A percentile compares a stretch with the other conserved stretches of the same genome.
phyloP scores from a whole-genome alignment of 192 early-diverging fungal species.

The Obelidium mucronatum region DNA sequence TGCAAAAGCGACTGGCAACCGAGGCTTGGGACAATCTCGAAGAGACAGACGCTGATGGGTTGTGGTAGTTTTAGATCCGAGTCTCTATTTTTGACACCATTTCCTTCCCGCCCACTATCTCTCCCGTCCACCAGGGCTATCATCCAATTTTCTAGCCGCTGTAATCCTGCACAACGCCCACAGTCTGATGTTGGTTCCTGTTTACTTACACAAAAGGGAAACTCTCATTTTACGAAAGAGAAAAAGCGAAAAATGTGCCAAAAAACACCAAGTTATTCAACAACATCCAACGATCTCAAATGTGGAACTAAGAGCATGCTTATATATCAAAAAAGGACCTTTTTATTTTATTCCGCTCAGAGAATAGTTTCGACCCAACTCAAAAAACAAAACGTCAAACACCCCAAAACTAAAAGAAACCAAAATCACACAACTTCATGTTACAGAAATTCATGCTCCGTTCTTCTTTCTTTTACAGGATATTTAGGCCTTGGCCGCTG shows the following conservation, averaged over 20 bases:
- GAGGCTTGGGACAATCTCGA: slow-evolving; percentile 11
- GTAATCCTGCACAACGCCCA: no score
- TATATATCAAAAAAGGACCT: slow-evolving; percentile 3
- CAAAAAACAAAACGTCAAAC: neutral
- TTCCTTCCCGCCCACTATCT: no score
- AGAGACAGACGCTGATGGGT: slow-evolving; percentile 10
- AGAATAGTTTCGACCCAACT: neutral
- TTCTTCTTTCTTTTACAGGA: neutral
- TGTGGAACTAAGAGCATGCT: neutral
- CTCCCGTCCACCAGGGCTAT: no score
- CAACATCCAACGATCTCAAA: neutral
- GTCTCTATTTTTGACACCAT: no score
- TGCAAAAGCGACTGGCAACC: slow-evolving; percentile 2
- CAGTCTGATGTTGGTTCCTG: no score
- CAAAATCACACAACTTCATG: neutral
- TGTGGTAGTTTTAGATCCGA: neutral
- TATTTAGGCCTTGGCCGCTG: slow-evolving; percentile 23
- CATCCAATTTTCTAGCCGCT: no score
- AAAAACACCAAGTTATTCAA: neutral
- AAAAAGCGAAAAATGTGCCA: slow-evolving; percentile 25
- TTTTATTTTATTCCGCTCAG: neutral
- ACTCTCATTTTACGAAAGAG: slow-evolving; percentile 20
- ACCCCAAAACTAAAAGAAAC: neutral
- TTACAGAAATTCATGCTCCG: no score
- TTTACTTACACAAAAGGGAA: slow-evolving; percentile 21